Evolutionary conservation across 1,139 yeast species (phyloP), one percentile per base, ranked within the genome.

Genomic region (Taiozyma onychis): DNA sequence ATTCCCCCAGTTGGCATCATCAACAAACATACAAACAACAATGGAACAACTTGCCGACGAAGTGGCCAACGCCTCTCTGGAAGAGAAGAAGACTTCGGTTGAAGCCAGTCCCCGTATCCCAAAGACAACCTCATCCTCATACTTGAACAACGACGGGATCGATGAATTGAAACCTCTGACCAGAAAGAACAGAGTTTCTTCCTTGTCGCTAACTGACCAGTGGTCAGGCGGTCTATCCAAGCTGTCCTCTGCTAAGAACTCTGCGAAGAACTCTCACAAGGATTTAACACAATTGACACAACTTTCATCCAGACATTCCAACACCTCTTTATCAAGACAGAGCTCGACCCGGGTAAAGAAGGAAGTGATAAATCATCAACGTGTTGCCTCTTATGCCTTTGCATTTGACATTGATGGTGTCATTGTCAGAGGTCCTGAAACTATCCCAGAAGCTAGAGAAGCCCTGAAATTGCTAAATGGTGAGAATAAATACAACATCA

Each of bases 381-480:
- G 90, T 65, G 83, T 86, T 46, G 93, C 93, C 5, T 82, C 88
- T 13, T 87, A 86, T 64, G 95, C 95, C 1, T 87, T 87, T 71
- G 90, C 95, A 46, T 88, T 87, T 64, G 95, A 87, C 70, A 88
- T 87, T 50, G 96, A 87, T 64, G 95, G 95, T 45, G 95, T 87
- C 43, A 78, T 87, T 46, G 81, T 86, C 57, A 74, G 87, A 55
- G 95, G 95, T 16, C 90, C 93, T 2, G 79, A 85, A 50, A 85
- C 91, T 22, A 84, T 87, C 49, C 90, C 91, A 0, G 81, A 84
- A 62, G 93, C 93, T 1, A 77, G 76, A 24, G 79, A 83, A 54
- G 95, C 95, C 7, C 70, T 88, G 59, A 74, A 73, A 55, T 66
- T 85, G 72, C 74, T 88, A 56, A 82, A 86, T 60, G 95, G 95